phyloP scores from a whole-genome alignment of 306 rosid genomes.

The Macrotyloma uniflorum region DNA sequence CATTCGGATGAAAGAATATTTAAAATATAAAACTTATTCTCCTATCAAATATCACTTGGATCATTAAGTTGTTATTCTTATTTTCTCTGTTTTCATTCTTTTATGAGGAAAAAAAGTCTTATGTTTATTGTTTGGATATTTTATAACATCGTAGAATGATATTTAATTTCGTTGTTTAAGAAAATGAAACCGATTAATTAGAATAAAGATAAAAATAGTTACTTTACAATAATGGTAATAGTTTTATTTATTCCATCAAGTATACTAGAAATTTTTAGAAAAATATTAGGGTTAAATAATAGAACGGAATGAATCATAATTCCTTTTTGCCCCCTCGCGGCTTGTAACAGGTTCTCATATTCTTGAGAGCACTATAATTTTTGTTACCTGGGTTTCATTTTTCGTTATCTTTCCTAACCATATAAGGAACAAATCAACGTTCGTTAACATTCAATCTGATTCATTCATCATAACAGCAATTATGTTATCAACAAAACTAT shows the following conservation, averaged over 20 bases:
- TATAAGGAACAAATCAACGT: slow-evolving; percentile 4
- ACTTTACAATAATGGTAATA: too few relatives aligned
- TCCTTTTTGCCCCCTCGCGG: too few relatives aligned
- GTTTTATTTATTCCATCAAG: too few relatives aligned
- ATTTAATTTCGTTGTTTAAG: too few relatives aligned
- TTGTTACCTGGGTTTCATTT: not conserved
- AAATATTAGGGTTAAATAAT: too few relatives aligned
- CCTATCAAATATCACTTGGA: not conserved
- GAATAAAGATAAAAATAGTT: too few relatives aligned
- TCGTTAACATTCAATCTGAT: slow-evolving; percentile 14
- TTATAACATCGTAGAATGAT: too few relatives aligned
- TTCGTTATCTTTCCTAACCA: not conserved
- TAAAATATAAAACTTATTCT: not conserved
- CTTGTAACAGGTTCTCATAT: too few relatives aligned
- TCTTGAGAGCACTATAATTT: not conserved
- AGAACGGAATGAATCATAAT: too few relatives aligned
- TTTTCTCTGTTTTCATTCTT: not conserved
- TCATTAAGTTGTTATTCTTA: not conserved
- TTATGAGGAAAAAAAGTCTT: not conserved
- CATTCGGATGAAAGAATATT: not conserved
- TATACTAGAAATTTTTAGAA: too few relatives aligned
- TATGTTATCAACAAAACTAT: slow-evolving; percentile 20
- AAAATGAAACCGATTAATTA: too few relatives aligned
- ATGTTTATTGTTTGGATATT: not conserved
- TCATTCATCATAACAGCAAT: slow-evolving; percentile 27